phyloP scores from a whole-genome alignment of 192 early-diverging fungal species.

The Gamsiella multidivaricata region DNA sequence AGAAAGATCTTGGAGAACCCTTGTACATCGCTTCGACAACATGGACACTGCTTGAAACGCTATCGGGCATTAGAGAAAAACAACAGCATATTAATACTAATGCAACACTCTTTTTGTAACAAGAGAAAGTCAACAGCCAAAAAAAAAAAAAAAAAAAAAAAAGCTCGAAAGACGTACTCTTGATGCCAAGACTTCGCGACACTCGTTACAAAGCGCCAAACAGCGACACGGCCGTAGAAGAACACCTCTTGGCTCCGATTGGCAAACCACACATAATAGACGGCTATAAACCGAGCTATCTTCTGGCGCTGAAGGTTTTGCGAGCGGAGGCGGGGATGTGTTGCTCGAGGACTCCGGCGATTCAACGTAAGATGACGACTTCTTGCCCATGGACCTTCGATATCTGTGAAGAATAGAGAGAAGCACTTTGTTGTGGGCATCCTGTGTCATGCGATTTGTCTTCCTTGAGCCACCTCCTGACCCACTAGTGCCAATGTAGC shows the following conservation, averaged over 20 bases:
- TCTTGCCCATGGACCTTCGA: conserved; percentile 16
- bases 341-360: neutral
- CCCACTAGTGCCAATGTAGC: neutral
- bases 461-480: neutral
- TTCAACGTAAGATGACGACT: neutral
- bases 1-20: conserved; percentile 49
- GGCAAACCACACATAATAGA: conserved; percentile 45
- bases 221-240: conserved; percentile 45
- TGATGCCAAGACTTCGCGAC: conserved; percentile 46
- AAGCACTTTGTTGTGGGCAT: conserved; percentile 8
- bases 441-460: neutral
- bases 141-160: neutral
- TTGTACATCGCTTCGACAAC: conserved; percentile 51
- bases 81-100: neutral
- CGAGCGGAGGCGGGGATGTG: conserved; percentile 17
- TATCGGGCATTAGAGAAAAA: neutral
- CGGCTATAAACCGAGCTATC: conserved; percentile 29
- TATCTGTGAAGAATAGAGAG: conserved; percentile 27
- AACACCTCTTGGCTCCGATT: conserved; percentile 42
- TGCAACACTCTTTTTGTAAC: neutral
- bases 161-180: conserved; percentile 16
- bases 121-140: neutral
- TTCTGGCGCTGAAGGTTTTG: conserved; percentile 2
- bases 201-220: conserved; percentile 51
- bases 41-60: conserved; percentile 53